Evolutionary conservation across 345 rosid genomes (phyloP).

Genomic region (Ceriops decandra): DNA sequence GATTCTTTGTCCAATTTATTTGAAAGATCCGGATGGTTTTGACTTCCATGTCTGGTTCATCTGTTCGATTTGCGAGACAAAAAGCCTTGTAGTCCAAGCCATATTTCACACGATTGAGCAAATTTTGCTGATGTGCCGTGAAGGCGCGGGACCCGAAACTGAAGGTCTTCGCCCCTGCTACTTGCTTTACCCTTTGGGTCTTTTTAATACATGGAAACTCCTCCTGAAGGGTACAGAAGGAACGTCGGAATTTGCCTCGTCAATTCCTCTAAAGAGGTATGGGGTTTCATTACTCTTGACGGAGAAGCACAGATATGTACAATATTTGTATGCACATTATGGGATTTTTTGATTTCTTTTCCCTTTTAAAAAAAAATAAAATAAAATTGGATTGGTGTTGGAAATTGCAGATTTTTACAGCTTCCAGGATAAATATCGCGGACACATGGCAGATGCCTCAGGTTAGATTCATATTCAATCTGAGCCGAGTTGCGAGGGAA

Average conservation of each 20-base stretch:
- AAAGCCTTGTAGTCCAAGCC: slow-evolving; percentile 12
- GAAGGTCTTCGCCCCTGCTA: neutral
- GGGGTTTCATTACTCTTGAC: no score
- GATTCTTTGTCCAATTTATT: no score
- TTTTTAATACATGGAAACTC: slow-evolving; percentile 18
- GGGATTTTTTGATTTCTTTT: no score
- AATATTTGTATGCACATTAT: no score
- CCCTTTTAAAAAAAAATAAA: no score
- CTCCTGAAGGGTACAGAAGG: slow-evolving; percentile 27
- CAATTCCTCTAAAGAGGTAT: slow-evolving; percentile 16
- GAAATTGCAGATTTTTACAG: slow-evolving; percentile 22
- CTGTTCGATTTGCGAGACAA: no score
- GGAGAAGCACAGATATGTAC: no score
- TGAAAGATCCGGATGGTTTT: no score
- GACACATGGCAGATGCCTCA: slow-evolving; percentile 34
- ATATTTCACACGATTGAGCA: slow-evolving; percentile 8
- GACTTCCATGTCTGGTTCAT: slow-evolving; percentile 14
- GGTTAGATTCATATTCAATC: slow-evolving; percentile 7
- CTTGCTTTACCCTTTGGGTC: slow-evolving; percentile 22
- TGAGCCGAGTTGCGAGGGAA: no score
- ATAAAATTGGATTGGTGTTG: neutral
- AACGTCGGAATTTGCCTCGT: slow-evolving; percentile 31
- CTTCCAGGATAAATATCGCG: slow-evolving; percentile 20
- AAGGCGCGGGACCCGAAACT: neutral
- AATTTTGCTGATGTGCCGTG: slow-evolving; percentile 35